These are phyloP conservation scores for Pythium aphanidermatum DNA, from an alignment of 352 stramenopile species.

Conservation along the genomic window DNA sequence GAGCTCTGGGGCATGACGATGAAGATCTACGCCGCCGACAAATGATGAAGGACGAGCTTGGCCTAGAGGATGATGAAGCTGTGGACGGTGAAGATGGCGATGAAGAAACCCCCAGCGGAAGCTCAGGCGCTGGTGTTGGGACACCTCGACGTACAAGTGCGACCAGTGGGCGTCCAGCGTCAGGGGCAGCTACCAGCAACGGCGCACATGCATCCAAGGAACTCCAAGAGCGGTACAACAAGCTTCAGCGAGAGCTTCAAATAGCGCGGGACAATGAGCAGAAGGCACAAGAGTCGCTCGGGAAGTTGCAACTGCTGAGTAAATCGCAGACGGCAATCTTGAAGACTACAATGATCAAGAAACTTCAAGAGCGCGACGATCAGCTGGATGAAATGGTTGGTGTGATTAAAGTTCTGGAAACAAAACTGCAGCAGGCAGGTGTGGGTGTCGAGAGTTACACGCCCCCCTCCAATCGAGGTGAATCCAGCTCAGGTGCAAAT, in stretches of 20 bases:
- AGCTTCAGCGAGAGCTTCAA: slow-evolving; percentile 51
- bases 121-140: too few species aligned
- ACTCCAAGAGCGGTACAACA: slow-evolving; percentile 36
- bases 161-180: slow-evolving; percentile 7
- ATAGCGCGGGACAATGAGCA: slow-evolving; percentile 59
- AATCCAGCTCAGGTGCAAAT: neutral
- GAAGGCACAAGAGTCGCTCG: slow-evolving; percentile 70
- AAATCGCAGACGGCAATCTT: slow-evolving; percentile 81
- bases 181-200: slow-evolving; percentile 17
- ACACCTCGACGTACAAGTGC: slow-evolving; percentile 12
- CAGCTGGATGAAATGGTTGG: slow-evolving; percentile 56
- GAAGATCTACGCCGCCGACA: slow-evolving; percentile 44
- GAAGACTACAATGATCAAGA: slow-evolving; percentile 81
- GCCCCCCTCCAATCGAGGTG: slow-evolving; percentile 5
- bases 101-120: neutral
- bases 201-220: slow-evolving; percentile 14
- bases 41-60: slow-evolving; percentile 72
- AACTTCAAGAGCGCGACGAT: slow-evolving; percentile 59
- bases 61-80: slow-evolving; percentile 63
- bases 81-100: slow-evolving; percentile 13
- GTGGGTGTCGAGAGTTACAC: slow-evolving; percentile 32
- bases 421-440: slow-evolving; percentile 45
- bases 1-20: slow-evolving; percentile 42
- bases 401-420: slow-evolving; percentile 58
- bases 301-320: slow-evolving; percentile 76